These are phyloP conservation scores for Lablab purpureus DNA, from an alignment of 306 rosid species.

Conservation along the genomic window DNA sequence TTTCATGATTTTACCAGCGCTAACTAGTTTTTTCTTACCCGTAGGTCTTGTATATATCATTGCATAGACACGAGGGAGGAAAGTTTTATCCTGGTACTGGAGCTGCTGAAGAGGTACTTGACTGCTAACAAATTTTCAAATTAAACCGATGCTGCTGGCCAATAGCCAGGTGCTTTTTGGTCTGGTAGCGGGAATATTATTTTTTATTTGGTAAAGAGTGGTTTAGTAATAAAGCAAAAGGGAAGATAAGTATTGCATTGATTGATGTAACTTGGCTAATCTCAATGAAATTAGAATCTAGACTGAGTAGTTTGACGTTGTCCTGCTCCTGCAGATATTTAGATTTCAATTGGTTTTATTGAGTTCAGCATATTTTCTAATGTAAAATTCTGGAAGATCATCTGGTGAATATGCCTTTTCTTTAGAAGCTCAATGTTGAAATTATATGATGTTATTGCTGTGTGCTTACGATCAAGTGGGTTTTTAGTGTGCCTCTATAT, in stretches of 20 bases:
- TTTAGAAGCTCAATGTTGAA: neutral
- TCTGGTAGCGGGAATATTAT: conserved; percentile 44
- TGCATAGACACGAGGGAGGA: conserved; percentile 96
- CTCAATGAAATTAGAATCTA: conserved; percentile 15
- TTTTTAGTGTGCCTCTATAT: neutral
- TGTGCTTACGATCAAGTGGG: neutral
- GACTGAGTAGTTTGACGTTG: conserved; percentile 16
- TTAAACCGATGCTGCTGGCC: conserved; percentile 61
- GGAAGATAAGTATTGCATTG: conserved; percentile 32
- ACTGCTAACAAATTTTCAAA: conserved; percentile 50
- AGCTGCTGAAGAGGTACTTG: conserved; percentile 88
- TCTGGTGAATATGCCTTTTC: neutral
- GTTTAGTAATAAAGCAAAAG: conserved; percentile 12
- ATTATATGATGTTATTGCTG: neutral
- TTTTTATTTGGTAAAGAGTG: neutral
- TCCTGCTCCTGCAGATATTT: conserved; percentile 39
- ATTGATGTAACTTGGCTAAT: conserved; percentile 19
- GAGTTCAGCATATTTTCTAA: conserved; percentile 2
- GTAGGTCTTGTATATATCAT: conserved; percentile 91
- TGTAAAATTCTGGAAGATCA: neutral
- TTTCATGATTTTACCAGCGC: conserved; percentile 30
- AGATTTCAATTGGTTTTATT: neutral
- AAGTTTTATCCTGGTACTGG: conserved; percentile 98
- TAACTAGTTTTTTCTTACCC: conserved; percentile 45
- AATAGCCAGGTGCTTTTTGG: conserved; percentile 55